phyloP scores from a whole-genome alignment of 2,329 filamentous ascomycete genomes.

The Colletotrichum aenigma region DNA sequence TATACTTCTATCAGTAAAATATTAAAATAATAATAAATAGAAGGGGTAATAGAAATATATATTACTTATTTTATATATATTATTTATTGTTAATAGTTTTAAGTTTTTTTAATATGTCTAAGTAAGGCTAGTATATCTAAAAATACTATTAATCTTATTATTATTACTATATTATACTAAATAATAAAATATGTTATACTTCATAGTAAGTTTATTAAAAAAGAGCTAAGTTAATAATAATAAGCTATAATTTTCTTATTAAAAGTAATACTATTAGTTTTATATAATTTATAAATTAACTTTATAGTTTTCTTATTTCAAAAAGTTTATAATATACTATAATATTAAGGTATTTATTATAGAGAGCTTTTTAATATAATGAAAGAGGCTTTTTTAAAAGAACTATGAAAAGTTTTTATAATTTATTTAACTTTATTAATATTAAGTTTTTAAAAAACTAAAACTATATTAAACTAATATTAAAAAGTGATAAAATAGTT shows the following conservation, averaged over 20 bases:
- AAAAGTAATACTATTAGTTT: not conserved
- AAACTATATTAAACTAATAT: not conserved
- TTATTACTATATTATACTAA: too few relatives aligned
- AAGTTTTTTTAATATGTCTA: not conserved
- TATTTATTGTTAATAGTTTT: not conserved
- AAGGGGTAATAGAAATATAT: not conserved
- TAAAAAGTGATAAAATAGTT: not conserved
- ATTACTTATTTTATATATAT: not conserved
- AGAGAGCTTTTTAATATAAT: not conserved
- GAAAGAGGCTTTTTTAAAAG: not conserved
- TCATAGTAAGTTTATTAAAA: too few relatives aligned
- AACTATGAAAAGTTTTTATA: not conserved
- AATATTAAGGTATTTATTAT: not conserved
- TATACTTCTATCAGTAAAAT: not conserved
- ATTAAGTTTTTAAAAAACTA: too few relatives aligned
- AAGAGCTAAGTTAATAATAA: too few relatives aligned
- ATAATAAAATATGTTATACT: too few relatives aligned
- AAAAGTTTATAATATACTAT: not conserved
- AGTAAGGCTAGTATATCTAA: not conserved
- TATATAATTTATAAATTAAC: not conserved
- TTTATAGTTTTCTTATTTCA: not conserved
- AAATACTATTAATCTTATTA: not conserved
- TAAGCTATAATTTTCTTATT: not conserved
- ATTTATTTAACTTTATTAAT: not conserved
- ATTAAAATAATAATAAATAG: not conserved